Evolutionary conservation across 257 asterid genomes (phyloP), one percentile per base, ranked within the genome.

Genomic region (Fraxinus excelsior): DNA sequence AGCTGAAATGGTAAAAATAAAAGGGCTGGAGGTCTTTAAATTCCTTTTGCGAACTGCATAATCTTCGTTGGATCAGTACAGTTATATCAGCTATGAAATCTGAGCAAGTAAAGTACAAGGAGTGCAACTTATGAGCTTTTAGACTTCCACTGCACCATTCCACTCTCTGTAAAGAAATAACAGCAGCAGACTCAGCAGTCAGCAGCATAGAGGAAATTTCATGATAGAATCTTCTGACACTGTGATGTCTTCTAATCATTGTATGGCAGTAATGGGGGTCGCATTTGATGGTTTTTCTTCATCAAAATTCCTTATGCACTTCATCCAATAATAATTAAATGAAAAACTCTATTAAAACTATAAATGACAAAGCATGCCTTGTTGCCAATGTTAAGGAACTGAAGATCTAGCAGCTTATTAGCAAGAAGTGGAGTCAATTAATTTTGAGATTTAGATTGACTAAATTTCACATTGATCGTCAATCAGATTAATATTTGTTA

Each of bases 221-320:
- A 53, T 25, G 40, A 21, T 74, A 18, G 28, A 53, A 18, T n/a
- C 9, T 53, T 35, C 79, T 79, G 29, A 49, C 76, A 37, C 7
- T 72, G n/a, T 73, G 51, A 51, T 74, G 13, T 71, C 60, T 44
- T 62, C 64, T 23, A 37, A 16, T 71, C 31, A 32, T 58, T 31
- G 21, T 49, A 26, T 18, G 56, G 56, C 56, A 51, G 16, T 31
- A 29, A 7, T 56, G 68, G 74, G 29, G 32, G 23, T 14, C 75
- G 37, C 16, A 1, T 21, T 73, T 64, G 49, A 74, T 25, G 23
- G 18, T 68, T 49, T 72, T 62, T 26, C 37, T 42, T 71, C 37
- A 12, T 10, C 18, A 16, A 34, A 7, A 49, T 69, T 18, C 70
- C 69, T 28, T 31, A 58, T 51, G 37, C 46, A 12, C 56, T 53